Conservation (phyloP, 495 filamentous ascomycete species). For the Penicillium cataractarum region DNA sequence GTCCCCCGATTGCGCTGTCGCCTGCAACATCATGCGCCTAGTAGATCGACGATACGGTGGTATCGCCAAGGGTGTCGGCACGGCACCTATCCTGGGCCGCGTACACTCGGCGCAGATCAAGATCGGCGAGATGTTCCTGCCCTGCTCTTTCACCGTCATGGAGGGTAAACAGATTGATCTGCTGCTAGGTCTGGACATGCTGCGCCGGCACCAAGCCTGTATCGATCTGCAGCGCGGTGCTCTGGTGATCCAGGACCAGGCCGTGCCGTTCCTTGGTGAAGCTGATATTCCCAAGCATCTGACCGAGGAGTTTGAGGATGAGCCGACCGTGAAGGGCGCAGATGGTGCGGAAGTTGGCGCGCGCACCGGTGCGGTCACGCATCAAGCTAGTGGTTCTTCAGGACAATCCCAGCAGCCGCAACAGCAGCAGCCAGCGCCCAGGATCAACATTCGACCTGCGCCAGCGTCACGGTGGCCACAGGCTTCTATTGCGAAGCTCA, state of each 20-base stretch:
- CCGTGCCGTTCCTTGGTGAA: slow-evolving; percentile 88
- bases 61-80: slow-evolving; percentile 90
- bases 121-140: slow-evolving; percentile 84
- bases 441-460: slow-evolving; percentile 38
- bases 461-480: slow-evolving; percentile 46
- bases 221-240: slow-evolving; percentile 83
- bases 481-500: slow-evolving; percentile 62
- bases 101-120: slow-evolving; percentile 93
- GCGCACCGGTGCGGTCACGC: slow-evolving; percentile 78
- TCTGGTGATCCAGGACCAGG: slow-evolving; percentile 83
- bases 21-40: slow-evolving; percentile 96
- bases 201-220: slow-evolving; percentile 89
- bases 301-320: slow-evolving; percentile 69
- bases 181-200: slow-evolving; percentile 92
- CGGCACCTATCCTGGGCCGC: slow-evolving; percentile 89
- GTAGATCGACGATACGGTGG: slow-evolving; percentile 90
- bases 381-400: slow-evolving; percentile 48
- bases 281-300: slow-evolving; percentile 85
- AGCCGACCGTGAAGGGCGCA: slow-evolving; percentile 84
- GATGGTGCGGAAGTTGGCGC: slow-evolving; percentile 84
- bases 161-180: slow-evolving; percentile 98
- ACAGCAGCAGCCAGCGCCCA: slow-evolving; percentile 20
- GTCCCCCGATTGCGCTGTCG: slow-evolving; percentile 88
- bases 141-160: slow-evolving; percentile 99
- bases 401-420: slow-evolving; percentile 20